Evolutionary conservation across 768 basidiomycete genomes (phyloP).

Genomic region (Tylopilus felleus): DNA sequence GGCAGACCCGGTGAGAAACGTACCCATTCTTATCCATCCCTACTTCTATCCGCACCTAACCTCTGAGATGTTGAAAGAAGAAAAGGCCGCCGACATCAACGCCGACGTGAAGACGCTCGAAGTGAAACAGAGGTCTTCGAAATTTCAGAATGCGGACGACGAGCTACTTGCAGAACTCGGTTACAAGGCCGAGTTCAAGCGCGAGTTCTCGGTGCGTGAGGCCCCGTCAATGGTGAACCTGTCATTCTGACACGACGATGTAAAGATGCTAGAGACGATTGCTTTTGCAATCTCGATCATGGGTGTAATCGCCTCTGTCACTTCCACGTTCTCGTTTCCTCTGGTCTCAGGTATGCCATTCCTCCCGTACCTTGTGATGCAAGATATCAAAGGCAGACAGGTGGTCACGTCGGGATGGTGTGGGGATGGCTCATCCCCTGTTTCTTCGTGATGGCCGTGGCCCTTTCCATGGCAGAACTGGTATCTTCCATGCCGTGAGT

Average conservation of each 20-base stretch:
- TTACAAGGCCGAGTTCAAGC: conserved; percentile 69
- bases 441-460: conserved; percentile 64
- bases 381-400: conserved; percentile 28
- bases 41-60: not conserved
- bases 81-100: conserved; percentile 13
- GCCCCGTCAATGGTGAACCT: not conserved
- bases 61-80: conserved; percentile 18
- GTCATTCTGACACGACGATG: not conserved
- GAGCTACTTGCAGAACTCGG: conserved; percentile 60
- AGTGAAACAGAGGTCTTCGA: conserved; percentile 12
- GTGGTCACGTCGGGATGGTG: conserved; percentile 75
- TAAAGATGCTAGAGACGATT: conserved; percentile 52
- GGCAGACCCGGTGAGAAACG: conserved; percentile 1
- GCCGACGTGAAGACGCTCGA: conserved; percentile 10
- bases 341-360: conserved; percentile 51
- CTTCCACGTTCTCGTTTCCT: conserved; percentile 63
- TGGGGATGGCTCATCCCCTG: conserved; percentile 75
- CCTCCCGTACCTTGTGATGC: not conserved
- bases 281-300: conserved; percentile 69
- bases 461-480: conserved; percentile 70
- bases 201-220: conserved; percentile 63
- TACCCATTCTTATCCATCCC: not conserved
- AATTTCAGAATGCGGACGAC: conserved; percentile 49
- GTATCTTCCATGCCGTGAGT: conserved; percentile 75
- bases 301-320: conserved; percentile 68